Conservation (phyloP, 192 early-diverging fungal genomes). For the Spizellomyces punctatus region DNA sequence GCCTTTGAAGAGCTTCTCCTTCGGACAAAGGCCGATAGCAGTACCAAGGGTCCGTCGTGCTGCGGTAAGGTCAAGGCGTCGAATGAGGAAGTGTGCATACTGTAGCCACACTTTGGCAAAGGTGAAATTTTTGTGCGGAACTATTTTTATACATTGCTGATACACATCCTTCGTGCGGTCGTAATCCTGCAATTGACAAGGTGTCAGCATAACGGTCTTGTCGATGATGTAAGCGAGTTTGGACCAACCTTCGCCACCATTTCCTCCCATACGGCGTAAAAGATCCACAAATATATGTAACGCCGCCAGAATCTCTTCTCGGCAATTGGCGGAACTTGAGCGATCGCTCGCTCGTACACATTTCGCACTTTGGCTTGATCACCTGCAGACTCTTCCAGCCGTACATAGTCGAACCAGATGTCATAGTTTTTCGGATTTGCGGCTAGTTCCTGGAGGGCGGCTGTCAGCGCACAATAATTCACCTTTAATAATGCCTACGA, state of each 20-base stretch:
- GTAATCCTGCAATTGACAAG: conserved; percentile 55
- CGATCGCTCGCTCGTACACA: conserved; percentile 94
- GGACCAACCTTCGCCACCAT: conserved; percentile 47
- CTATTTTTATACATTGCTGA: conserved; percentile 72
- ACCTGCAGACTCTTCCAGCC: conserved; percentile 81
- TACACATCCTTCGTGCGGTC: conserved; percentile 86
- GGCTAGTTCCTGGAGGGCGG: conserved; percentile 44
- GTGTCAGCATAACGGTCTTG: background rate
- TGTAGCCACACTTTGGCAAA: conserved; percentile 98
- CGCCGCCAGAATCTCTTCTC: conserved; percentile 96
- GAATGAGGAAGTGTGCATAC: conserved; percentile 91
- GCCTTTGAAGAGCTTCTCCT: conserved; percentile 90
- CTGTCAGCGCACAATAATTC: conserved; percentile 1
- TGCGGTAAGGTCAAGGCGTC: conserved; percentile 66
- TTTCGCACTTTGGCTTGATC: conserved; percentile 81
- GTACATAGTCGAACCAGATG: conserved; percentile 95
- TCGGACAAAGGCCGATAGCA: conserved; percentile 88
- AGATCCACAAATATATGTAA: conserved; percentile 99
- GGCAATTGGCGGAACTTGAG: conserved; percentile 76
- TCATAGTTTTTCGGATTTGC: conserved; percentile 91
- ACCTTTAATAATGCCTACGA: background rate
- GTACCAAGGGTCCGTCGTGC: conserved; percentile 82
- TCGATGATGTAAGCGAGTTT: conserved; percentile 38
- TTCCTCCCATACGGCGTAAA: conserved; percentile 97
- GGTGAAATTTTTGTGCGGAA: conserved; percentile 94